phyloP scores from a whole-genome alignment of 495 filamentous ascomycete genomes.

The Hyaloscypha variabilis region DNA sequence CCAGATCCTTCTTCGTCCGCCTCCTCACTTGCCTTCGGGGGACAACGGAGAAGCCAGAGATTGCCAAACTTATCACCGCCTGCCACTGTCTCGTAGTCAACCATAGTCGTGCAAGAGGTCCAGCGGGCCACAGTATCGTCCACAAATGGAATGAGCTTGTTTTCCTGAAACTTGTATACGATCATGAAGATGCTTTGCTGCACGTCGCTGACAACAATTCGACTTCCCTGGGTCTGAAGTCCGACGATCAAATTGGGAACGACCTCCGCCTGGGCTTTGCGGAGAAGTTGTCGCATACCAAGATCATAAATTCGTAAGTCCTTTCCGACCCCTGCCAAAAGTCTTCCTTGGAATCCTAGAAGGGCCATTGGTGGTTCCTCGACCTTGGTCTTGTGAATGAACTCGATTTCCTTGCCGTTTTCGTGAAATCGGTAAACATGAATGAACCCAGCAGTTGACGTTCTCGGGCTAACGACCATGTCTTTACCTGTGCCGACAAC shows the following conservation, averaged over 20 bases:
- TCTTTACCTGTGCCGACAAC: constrained; percentile 94
- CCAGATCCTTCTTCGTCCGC: constrained; percentile 92
- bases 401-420: constrained; percentile 82
- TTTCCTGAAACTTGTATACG: constrained; percentile 91
- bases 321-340: constrained; percentile 82
- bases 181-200: constrained; percentile 88
- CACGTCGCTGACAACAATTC: constrained; percentile 90
- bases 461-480: constrained; percentile 74
- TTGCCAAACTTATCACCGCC: constrained; percentile 99
- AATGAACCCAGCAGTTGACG: constrained; percentile 77
- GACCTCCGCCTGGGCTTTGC: constrained; percentile 84
- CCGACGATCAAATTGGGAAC: constrained; percentile 82
- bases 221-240: constrained; percentile 86
- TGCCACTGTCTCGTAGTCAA: constrained; percentile 95
- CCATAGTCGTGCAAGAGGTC: constrained; percentile 87
- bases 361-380: constrained; percentile 89
- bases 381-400: constrained; percentile 93
- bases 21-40: constrained; percentile 82
- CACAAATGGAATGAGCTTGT: constrained; percentile 86
- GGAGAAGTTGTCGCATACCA: constrained; percentile 84
- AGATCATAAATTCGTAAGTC: constrained; percentile 87
- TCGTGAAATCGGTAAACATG: constrained; percentile 92
- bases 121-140: constrained; percentile 89
- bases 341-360: constrained; percentile 86
- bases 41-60: constrained; percentile 87